Base-by-base conservation (phyloP, 306 rosid genomes). In the Vigna nakashimae region DNA sequence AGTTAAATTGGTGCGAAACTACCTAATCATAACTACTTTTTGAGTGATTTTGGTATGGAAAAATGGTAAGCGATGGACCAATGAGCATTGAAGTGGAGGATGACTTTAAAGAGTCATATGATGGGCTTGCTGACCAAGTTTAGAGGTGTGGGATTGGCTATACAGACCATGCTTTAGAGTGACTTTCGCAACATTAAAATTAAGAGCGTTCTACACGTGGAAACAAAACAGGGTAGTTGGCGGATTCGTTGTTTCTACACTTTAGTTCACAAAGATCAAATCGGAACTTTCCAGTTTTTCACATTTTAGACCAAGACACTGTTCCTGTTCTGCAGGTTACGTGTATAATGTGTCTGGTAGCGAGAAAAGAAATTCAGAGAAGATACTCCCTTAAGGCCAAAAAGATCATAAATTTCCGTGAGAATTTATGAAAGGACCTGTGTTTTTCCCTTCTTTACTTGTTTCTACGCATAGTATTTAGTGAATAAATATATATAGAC, bases 81-180 rank as follows among this genome's bases (percentile, higher is more conserved):
- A 76, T 70, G 22, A 56, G 77, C 3, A 11, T 15, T 58, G 3
- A 24, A 55, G 85, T 73, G 85, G 85, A 77, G 38, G 38, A 73
- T 49, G 77, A 72, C 43, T 45, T 82, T 10, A 28, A 18, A 45
- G 55, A 26, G n/a, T 62, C 32, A 1, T 60, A 76, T 84, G 78
- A 87, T 84, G 77, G 38, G 18, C 42, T 8, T 8, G 82, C 52
- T 82, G 89, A 87, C 86, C 53, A 76, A 80, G 48, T 60, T 81
- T 14, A 72, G 72, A 66, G 82, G 82, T 69, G 40, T 18, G 26
- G 73, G 30, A 70, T 69, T 77, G 18, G 49, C 69, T 76, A 78
- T 38, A 11, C n/a, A 43, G 55, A 24, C 57, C 50, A 52, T 56
- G 49, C 32, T 68, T 82, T 51, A 38, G 71, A 62, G 49, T 7